Percentiles rank a stretch among this genome's conserved stretches.
These are phyloP conservation scores for Melaleuca quinquenervia DNA, from an alignment of 345 rosid genomes.

Conservation along the genomic window DNA sequence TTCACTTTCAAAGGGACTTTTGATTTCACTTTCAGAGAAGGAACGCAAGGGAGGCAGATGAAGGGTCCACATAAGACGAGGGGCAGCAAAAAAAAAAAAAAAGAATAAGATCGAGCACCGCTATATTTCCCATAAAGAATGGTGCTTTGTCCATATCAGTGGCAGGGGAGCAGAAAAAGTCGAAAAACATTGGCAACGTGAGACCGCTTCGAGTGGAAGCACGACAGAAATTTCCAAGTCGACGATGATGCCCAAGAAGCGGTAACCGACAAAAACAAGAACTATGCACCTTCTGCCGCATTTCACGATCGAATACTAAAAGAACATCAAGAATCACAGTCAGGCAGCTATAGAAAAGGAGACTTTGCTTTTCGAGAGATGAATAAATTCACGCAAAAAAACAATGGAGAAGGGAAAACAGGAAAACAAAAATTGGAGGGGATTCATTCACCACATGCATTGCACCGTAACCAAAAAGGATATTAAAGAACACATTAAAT, in stretches of 20 bases:
- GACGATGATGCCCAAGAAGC: background rate
- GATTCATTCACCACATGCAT: background rate
- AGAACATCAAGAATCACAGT: background rate
- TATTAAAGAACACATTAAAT: background rate
- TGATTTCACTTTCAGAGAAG: background rate
- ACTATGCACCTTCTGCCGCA: background rate
- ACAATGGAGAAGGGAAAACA: background rate
- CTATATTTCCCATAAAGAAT: background rate
- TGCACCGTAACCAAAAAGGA: background rate
- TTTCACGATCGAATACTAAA: background rate
- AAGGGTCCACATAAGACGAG: slow-evolving; percentile 3
- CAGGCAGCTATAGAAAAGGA: background rate
- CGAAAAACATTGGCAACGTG: background rate
- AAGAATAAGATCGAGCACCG: background rate
- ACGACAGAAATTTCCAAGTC: background rate
- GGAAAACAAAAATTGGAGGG: background rate
- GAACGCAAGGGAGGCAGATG: background rate
- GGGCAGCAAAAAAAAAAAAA: background rate
- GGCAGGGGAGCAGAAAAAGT: background rate
- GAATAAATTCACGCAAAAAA: background rate
- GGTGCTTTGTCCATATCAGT: background rate
- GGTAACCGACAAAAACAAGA: background rate
- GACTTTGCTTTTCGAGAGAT: background rate
- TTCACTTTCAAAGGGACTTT: background rate
- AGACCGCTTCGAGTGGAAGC: background rate